Conservation (phyloP, 148 eudicot species). For the Spergularia bocconei region DNA sequence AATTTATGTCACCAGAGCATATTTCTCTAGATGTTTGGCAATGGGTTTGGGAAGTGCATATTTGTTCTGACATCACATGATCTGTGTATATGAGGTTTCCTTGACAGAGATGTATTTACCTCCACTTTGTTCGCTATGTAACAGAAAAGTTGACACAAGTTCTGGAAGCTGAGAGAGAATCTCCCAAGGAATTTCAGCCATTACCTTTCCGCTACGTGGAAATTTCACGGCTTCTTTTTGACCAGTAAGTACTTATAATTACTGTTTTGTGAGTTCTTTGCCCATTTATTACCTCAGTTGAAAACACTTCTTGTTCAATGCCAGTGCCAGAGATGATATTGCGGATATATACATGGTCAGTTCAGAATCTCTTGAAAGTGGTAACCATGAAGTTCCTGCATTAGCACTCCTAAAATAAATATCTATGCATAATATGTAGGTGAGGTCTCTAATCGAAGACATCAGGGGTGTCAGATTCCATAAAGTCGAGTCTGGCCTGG, state of each 20-base stretch:
- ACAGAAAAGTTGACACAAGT: constrained; percentile 76
- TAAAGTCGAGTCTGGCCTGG: constrained; percentile 89
- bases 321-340: constrained; percentile 86
- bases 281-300: constrained; percentile 7
- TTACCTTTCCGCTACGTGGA: constrained; percentile 94
- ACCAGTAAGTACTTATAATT: constrained; percentile 57
- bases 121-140: neutral
- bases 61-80: neutral
- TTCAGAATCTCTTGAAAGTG: neutral
- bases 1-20: constrained; percentile 6
- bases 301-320: constrained; percentile 22
- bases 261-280: neutral
- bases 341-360: constrained; percentile 89
- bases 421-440: constrained; percentile 37
- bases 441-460: constrained; percentile 92
- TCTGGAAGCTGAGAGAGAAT: constrained; percentile 85
- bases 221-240: constrained; percentile 91
- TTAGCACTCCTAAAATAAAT: neutral
- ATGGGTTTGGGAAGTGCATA: neutral
- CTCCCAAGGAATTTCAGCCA: constrained; percentile 79
- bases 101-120: neutral
- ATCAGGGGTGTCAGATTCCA: constrained; percentile 96
- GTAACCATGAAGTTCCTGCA: neutral
- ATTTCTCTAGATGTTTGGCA: neutral
- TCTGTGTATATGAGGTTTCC: neutral